Evolutionary conservation across 441 rosid species (phyloP), one percentile per base, ranked within the genome.

Genomic region (Sinapis alba): DNA sequence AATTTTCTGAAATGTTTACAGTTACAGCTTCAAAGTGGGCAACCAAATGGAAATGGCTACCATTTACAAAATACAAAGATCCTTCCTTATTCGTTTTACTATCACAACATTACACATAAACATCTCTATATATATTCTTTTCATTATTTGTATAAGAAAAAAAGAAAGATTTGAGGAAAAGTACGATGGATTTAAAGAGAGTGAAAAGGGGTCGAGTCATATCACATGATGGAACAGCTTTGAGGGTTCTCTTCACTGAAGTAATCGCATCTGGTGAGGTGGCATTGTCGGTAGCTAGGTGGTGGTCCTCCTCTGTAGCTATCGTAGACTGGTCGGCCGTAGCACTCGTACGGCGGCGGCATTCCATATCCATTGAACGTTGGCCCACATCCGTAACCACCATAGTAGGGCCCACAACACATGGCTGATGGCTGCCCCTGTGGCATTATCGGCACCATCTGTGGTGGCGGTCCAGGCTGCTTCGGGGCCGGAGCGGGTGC

Each of bases 241-340:
- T 79, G 23, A 1, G 89, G 83, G 75, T 85, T 83, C n/a, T 89
- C 95, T 62, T 89, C 90, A 26, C 78, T 71, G 57, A 88, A 63
- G 65, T 82, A 86, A 36, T 69, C 84, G 8, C 87, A 79, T 24
- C 81, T 71, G 9, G 64, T 68, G 59, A 36, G 63, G 64, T 68
- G 69, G 61, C 78, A 73, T 5, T 66, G 62, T 12, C 84, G 38
- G 59, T 64, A 60, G 2, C 26, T 11, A 7, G 77, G 75, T 5
- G 84, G 82, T 2, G 85, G 82, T 6, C 88, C 83, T 5, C 90
- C 84, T 1, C 87, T 86, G 87, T 84, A 89, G 51, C 87, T 82
- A 7, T 86, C 89, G 20, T 77, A 85, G 13, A 83, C 86, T 1
- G 91, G 89, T 73, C 88, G 38, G 10, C 88, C 88, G 16, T 82